Conservation (phyloP, 345 rosid genomes). For the Streptanthus diversifolius region DNA sequence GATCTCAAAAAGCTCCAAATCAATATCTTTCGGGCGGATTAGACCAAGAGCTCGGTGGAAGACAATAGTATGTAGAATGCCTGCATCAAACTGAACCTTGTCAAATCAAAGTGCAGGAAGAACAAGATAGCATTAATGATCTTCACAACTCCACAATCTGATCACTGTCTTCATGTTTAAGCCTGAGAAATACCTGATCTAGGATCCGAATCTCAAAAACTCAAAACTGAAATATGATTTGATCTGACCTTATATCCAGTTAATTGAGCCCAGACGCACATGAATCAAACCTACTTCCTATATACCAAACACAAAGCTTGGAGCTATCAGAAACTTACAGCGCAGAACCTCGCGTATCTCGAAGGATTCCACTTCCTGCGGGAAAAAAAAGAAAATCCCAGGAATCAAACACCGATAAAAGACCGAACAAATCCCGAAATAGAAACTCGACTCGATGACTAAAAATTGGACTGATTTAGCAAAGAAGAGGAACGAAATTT, state of each 20-base stretch:
- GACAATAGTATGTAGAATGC: conserved; percentile 80
- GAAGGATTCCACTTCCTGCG: conserved; percentile 78
- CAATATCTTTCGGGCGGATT: conserved; percentile 86
- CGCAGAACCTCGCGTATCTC: conserved; percentile 85
- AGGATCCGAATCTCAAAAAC: not conserved
- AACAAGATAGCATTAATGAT: not conserved
- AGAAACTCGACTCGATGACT: conserved; percentile 10
- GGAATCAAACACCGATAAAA: not conserved
- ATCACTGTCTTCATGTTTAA: not conserved
- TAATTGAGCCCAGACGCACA: not conserved
- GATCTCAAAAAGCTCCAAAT: conserved; percentile 82
- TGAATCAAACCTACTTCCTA: not conserved
- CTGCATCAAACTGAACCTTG: conserved; percentile 40
- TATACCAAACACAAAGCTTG: not conserved
- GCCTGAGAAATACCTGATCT: conserved; percentile 2
- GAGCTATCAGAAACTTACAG: conserved; percentile 47
- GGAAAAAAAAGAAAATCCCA: not conserved
- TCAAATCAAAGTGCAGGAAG: not conserved
- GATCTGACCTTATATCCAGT: not conserved
- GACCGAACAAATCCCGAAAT: not conserved
- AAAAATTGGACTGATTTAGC: not conserved
- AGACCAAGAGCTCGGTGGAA: conserved; percentile 94
- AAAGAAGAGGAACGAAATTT: not conserved
- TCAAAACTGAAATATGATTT: conserved; percentile 1
- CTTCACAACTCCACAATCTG: not conserved